phyloP scores from a whole-genome alignment of 768 basidiomycete species.

The Terana coerulea region DNA sequence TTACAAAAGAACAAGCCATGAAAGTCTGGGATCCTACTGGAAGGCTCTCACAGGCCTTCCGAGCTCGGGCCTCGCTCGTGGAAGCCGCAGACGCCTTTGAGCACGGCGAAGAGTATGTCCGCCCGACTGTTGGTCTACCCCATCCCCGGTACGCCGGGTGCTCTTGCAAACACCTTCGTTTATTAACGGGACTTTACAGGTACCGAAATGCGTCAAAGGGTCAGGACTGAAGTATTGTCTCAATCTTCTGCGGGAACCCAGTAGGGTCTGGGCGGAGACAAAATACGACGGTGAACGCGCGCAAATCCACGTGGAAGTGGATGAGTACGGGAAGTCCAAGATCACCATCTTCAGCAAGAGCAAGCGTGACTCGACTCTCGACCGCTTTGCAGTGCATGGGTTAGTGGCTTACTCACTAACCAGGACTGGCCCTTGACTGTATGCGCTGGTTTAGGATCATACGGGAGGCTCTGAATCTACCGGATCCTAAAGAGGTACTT shows the following conservation, averaged over 20 bases:
- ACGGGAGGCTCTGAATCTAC: conserved; percentile 51
- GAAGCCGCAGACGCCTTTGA: conserved; percentile 37
- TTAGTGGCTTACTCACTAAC: conserved; percentile 24
- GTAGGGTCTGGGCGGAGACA: conserved; percentile 77
- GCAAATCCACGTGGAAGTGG: conserved; percentile 77
- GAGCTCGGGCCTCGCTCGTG: conserved; percentile 53
- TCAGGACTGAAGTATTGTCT: conserved; percentile 56
- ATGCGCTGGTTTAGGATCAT: conserved; percentile 43
- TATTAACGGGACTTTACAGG: conserved; percentile 34
- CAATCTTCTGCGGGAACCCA: conserved; percentile 35
- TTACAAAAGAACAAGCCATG: conserved; percentile 67
- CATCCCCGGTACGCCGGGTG: conserved; percentile 55
- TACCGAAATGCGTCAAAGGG: conserved; percentile 84
- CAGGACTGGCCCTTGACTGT: not conserved
- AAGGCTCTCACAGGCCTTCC: conserved; percentile 50
- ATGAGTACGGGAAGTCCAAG: conserved; percentile 30
- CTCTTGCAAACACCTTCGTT: not conserved
- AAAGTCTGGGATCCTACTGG: conserved; percentile 62
- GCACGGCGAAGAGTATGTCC: conserved; percentile 28
- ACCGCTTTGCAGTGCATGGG: conserved; percentile 64
- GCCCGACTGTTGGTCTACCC: conserved; percentile 53
- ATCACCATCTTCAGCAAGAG: conserved; percentile 90
- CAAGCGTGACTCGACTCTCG: conserved; percentile 74
- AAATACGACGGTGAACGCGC: conserved; percentile 97
- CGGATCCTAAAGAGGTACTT: not conserved